Percentiles rank a stretch among this genome's conserved stretches.
Evolutionary conservation across 768 basidiomycete genomes (phyloP).

Genomic region (Hemileccinum rubropunctum): DNA sequence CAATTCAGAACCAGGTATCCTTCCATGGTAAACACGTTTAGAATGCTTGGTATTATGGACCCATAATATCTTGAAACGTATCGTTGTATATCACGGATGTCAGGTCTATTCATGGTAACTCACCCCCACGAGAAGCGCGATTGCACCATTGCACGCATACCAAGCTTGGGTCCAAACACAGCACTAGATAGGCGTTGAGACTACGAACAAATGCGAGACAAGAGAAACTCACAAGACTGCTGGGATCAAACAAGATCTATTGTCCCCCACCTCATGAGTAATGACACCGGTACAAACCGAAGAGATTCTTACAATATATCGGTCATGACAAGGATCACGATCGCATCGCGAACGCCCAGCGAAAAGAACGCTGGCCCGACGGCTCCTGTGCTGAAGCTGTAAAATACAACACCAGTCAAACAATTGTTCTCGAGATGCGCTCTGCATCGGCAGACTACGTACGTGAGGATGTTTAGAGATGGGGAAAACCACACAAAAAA

Average conservation of each 20-base stretch:
- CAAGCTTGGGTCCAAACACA: constrained; percentile 52
- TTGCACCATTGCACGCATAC: constrained; percentile 58
- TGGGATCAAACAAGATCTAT: constrained; percentile 16
- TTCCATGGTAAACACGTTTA: constrained; percentile 50
- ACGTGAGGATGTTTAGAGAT: constrained; percentile 44
- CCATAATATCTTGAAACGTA: constrained; percentile 36
- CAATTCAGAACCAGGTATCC: constrained; percentile 59
- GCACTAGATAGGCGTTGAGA: constrained; percentile 31
- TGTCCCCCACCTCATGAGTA: background rate
- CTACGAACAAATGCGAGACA: too few relatives aligned
- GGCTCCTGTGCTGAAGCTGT: constrained; percentile 48
- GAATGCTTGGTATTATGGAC: constrained; percentile 38
- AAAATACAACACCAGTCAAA: background rate
- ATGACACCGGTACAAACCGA: background rate
- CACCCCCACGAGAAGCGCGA: constrained; percentile 54
- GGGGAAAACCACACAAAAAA: constrained; percentile 52
- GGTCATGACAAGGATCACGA: constrained; percentile 39
- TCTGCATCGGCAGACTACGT: constrained; percentile 6
- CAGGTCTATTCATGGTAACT: constrained; percentile 16
- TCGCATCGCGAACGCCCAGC: constrained; percentile 42
- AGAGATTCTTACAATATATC: constrained; percentile 40
- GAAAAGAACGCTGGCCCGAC: constrained; percentile 50
- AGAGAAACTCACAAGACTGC: too few relatives aligned
- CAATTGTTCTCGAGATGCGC: too few relatives aligned
- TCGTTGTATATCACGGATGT: background rate